phyloP scores from a whole-genome alignment of 441 rosid genomes.

The Codiaeum variegatum region DNA sequence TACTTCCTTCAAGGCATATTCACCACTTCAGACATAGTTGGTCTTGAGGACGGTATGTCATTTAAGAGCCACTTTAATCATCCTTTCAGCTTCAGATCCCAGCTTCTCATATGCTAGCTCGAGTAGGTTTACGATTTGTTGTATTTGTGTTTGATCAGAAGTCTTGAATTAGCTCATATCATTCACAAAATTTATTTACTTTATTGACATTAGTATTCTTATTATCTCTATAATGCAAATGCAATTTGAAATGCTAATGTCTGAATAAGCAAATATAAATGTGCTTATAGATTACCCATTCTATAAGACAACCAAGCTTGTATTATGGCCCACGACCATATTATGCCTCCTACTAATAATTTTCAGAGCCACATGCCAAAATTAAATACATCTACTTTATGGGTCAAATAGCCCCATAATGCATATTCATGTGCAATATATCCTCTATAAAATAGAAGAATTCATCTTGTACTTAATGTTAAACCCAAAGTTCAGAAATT shows the following conservation, averaged over 20 bases:
- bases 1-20: conserved; percentile 57
- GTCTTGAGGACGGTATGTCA: conserved; percentile 46
- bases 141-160: background rate
- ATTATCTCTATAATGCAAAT: background rate
- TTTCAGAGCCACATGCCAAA: conserved; percentile 61
- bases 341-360: conserved; percentile 56
- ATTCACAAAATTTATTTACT: background rate
- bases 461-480: background rate
- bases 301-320: conserved; percentile 54
- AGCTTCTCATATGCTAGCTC: conserved; percentile 51
- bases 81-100: conserved; percentile 40
- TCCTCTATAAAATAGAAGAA: conserved; percentile 34
- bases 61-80: conserved; percentile 52
- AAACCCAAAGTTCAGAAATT: background rate
- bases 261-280: background rate
- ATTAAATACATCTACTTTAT: conserved; percentile 58
- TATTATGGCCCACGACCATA: conserved; percentile 45
- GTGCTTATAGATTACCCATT: conserved; percentile 32
- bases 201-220: background rate
- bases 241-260: background rate
- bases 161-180: too few relatives aligned
- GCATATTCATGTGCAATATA: conserved; percentile 75
- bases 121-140: conserved; percentile 35
- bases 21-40: conserved; percentile 66
- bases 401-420: conserved; percentile 50